A percentile compares a stretch with the other conserved stretches of the same genome.
These are phyloP conservation scores for Betula pendula DNA, from an alignment of 306 rosid species.

Conservation along the genomic window DNA sequence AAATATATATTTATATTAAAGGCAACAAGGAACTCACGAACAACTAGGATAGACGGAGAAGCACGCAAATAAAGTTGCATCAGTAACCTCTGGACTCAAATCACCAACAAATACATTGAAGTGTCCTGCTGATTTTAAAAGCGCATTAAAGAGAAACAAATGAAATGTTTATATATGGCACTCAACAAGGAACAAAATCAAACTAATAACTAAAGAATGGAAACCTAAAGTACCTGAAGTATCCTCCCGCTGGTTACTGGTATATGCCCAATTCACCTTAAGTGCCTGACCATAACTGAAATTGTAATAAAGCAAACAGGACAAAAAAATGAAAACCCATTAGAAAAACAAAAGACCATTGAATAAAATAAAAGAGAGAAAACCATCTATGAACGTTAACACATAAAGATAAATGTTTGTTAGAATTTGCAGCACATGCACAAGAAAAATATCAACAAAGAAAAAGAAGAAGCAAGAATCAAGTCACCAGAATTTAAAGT, in stretches of 20 bases:
- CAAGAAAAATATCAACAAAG: too few relatives aligned
- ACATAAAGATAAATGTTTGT: slow-evolving; percentile 4
- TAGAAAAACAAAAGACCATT: slow-evolving; percentile 17
- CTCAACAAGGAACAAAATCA: slow-evolving; percentile 38
- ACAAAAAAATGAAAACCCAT: background rate
- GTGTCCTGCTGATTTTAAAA: slow-evolving; percentile 65
- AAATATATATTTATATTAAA: slow-evolving; percentile 29
- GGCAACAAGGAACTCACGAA: slow-evolving; percentile 70
- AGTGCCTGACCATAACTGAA: slow-evolving; percentile 62
- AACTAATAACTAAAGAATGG: slow-evolving; percentile 10
- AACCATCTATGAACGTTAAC: background rate
- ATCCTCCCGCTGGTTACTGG: slow-evolving; percentile 57
- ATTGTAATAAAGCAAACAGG: slow-evolving; percentile 3
- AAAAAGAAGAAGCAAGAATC: too few relatives aligned
- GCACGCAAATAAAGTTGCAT: slow-evolving; percentile 72
- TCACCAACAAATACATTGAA: slow-evolving; percentile 68
- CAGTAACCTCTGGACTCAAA: slow-evolving; percentile 78
- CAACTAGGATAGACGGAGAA: slow-evolving; percentile 75
- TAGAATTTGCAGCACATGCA: too few relatives aligned
- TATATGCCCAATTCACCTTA: slow-evolving; percentile 71
- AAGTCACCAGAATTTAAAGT: too few relatives aligned
- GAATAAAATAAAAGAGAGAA: background rate
- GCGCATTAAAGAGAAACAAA: slow-evolving; percentile 42
- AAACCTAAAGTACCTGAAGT: slow-evolving; percentile 52
- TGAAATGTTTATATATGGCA: slow-evolving; percentile 29